Evolutionary conservation across 257 asterid genomes (phyloP).

Genomic region (Nicotiana sylvestris): DNA sequence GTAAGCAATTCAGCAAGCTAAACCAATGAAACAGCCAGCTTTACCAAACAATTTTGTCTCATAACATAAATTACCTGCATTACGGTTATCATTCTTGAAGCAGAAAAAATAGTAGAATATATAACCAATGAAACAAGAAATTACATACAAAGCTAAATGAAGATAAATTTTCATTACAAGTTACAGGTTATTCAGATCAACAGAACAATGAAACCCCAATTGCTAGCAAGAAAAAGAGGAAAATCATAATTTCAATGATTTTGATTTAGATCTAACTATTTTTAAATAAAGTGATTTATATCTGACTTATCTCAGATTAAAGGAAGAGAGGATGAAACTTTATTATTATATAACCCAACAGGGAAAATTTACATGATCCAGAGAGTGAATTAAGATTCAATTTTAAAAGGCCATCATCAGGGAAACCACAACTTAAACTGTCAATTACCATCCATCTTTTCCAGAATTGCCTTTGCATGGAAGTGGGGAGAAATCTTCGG

Average conservation of each 20-base stretch:
- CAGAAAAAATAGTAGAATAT: background rate
- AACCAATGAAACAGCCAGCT: background rate
- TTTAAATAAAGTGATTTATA: background rate
- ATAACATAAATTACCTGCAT: background rate
- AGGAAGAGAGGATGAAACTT: background rate
- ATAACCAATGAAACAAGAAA: background rate
- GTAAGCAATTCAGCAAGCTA: background rate
- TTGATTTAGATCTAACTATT: background rate
- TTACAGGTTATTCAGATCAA: background rate
- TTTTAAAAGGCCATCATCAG: background rate
- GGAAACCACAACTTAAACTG: background rate
- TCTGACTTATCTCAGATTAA: background rate
- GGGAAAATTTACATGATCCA: background rate
- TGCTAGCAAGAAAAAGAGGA: background rate
- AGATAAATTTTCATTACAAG: background rate
- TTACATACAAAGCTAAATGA: background rate
- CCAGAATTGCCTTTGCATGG: constrained; percentile 73
- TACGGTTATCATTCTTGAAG: background rate
- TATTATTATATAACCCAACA: background rate
- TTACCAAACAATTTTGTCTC: background rate
- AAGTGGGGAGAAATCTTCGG: constrained; percentile 79
- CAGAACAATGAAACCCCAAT: background rate
- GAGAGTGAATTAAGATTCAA: background rate
- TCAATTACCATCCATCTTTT: constrained; percentile 87
- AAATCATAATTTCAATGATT: background rate